Conservation (phyloP, 2,329 filamentous ascomycete genomes). For the Coleophoma eucalyptorum region DNA sequence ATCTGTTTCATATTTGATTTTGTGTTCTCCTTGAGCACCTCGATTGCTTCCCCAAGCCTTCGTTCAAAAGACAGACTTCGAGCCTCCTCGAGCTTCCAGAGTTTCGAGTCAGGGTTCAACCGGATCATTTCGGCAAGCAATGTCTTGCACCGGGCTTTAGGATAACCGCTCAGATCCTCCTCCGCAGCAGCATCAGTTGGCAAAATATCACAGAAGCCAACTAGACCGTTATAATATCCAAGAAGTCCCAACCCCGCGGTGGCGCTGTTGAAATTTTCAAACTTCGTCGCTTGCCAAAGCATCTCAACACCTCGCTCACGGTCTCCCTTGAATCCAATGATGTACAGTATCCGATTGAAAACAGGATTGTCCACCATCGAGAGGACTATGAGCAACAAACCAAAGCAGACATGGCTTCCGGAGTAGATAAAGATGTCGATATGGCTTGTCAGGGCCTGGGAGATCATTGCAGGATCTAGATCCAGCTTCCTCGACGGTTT, state of each 20-base stretch:
- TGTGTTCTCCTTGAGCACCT: slow-evolving; percentile 54
- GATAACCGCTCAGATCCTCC: slow-evolving; percentile 66
- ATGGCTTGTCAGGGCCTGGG: slow-evolving; percentile 65
- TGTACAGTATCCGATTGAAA: slow-evolving; percentile 79
- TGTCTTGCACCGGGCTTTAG: slow-evolving; percentile 59
- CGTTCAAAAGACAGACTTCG: slow-evolving; percentile 67
- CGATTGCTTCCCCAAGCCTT: slow-evolving; percentile 63
- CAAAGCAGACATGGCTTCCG: slow-evolving; percentile 85
- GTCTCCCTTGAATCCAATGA: slow-evolving; percentile 90
- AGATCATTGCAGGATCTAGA: slow-evolving; percentile 47
- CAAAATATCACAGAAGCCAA: slow-evolving; percentile 85
- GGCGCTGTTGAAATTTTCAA: slow-evolving; percentile 87
- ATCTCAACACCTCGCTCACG: slow-evolving; percentile 76
- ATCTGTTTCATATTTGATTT: slow-evolving; percentile 83
- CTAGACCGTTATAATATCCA: slow-evolving; percentile 82
- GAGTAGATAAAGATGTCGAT: slow-evolving; percentile 88
- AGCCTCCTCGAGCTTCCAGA: slow-evolving; percentile 89
- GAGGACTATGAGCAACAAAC: slow-evolving; percentile 79
- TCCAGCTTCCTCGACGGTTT: slow-evolving; percentile 12
- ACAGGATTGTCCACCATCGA: slow-evolving; percentile 83
- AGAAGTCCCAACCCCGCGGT: slow-evolving; percentile 79
- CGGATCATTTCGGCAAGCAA: slow-evolving; percentile 71
- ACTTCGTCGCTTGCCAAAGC: slow-evolving; percentile 87
- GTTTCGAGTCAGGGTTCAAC: slow-evolving; percentile 74
- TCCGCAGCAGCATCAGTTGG: slow-evolving; percentile 53